phyloP scores from a whole-genome alignment of 768 basidiomycete species.

The Paxillus ammoniavirescens region DNA sequence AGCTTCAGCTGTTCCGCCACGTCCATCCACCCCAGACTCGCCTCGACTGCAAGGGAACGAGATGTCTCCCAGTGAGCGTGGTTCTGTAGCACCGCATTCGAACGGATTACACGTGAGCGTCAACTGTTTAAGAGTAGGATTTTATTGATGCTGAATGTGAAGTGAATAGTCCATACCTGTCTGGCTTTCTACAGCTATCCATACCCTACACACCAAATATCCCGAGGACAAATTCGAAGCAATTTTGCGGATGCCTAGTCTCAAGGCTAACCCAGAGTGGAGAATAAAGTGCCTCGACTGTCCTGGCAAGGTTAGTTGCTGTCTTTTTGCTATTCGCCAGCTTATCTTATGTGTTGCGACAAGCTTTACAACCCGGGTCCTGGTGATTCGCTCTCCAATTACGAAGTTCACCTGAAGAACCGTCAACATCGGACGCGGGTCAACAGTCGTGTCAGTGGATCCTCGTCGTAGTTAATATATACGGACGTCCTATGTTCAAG shows the following conservation, averaged over 20 bases:
- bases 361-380: constrained; percentile 92
- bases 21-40: constrained; percentile 23
- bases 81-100: constrained; percentile 5
- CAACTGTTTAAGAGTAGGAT: constrained; percentile 19
- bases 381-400: constrained; percentile 82
- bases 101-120: constrained; percentile 27
- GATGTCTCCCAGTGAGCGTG: constrained; percentile 21
- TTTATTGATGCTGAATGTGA: constrained; percentile 31
- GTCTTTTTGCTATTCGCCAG: constrained; percentile 11
- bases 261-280: constrained; percentile 74
- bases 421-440: constrained; percentile 77
- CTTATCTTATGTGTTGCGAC: constrained; percentile 4
- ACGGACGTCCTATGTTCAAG: constrained; percentile 5
- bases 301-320: constrained; percentile 74
- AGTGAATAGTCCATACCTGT: constrained; percentile 48
- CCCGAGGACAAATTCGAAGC: constrained; percentile 83
- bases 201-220: constrained; percentile 66
- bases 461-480: constrained; percentile 16
- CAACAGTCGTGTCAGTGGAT: constrained; percentile 45
- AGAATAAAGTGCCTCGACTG: constrained; percentile 89
- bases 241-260: constrained; percentile 57
- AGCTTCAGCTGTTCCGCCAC: constrained; percentile 16
- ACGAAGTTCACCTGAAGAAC: constrained; percentile 90
- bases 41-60: constrained; percentile 14
- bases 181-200: constrained; percentile 73